Conservation (phyloP, 441 rosid species). For the Manihot esculenta region DNA sequence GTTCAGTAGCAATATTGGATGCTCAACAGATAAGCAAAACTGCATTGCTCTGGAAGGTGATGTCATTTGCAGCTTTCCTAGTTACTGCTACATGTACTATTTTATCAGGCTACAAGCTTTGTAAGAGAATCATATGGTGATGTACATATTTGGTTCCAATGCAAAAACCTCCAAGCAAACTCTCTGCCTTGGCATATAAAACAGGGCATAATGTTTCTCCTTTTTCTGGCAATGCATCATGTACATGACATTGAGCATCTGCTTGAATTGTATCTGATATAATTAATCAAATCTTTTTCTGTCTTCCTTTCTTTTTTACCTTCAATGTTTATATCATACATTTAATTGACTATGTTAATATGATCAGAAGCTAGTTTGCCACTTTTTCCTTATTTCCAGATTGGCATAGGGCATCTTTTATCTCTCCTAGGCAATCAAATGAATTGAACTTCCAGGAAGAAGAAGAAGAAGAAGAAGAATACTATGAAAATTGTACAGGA, state of each 20-base stretch:
- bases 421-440: not conserved
- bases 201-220: not conserved
- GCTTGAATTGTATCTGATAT: not conserved
- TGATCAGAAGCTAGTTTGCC: not conserved
- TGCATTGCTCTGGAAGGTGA: slow-evolving; percentile 39
- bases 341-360: not conserved
- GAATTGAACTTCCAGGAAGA: not conserved
- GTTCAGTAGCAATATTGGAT: slow-evolving; percentile 48
- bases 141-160: not conserved
- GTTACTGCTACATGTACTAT: slow-evolving; percentile 40
- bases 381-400: not conserved
- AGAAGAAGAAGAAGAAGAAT: not conserved
- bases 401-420: not conserved
- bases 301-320: not conserved
- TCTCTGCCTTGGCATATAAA: not conserved
- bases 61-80: slow-evolving; percentile 50
- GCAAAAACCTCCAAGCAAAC: not conserved
- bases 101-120: slow-evolving; percentile 74
- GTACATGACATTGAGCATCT: not conserved
- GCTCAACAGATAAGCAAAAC: slow-evolving; percentile 29
- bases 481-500: not conserved
- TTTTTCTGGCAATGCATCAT: not conserved
- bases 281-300: not conserved
- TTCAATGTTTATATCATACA: not conserved
- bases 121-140: slow-evolving; percentile 76